These are phyloP conservation scores for Candida pseudoglaebosa DNA, from an alignment of 805 yeast species.

Conservation along the genomic window DNA sequence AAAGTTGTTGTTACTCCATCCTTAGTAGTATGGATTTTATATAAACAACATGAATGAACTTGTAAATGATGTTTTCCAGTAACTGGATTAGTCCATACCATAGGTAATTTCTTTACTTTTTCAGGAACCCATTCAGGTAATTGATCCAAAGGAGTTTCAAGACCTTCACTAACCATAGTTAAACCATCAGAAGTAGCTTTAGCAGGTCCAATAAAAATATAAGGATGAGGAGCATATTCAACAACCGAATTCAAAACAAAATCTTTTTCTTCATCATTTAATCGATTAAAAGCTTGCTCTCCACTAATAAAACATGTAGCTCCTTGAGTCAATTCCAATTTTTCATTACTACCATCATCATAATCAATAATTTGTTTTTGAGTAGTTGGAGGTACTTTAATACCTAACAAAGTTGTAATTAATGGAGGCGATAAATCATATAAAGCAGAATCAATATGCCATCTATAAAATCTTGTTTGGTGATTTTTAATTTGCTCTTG, in stretches of 20 bases:
- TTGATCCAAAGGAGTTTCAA: conserved; percentile 61
- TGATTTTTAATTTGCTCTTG: conserved; percentile 57
- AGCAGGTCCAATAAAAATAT: conserved; percentile 77
- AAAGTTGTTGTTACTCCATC: conserved; percentile 48
- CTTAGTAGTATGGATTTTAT: conserved; percentile 51
- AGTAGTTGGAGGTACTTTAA: conserved; percentile 69
- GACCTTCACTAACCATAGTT: conserved; percentile 78
- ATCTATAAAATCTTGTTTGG: conserved; percentile 80
- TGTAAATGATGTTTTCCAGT: conserved; percentile 81
- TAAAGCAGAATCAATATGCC: conserved; percentile 92
- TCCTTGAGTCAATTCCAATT: conserved; percentile 68
- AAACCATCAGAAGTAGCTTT: conserved; percentile 82
- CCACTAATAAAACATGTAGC: conserved; percentile 90
- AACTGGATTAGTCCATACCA: conserved; percentile 91
- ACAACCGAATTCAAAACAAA: conserved; percentile 76
- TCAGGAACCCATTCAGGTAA: conserved; percentile 81
- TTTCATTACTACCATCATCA: conserved; percentile 54
- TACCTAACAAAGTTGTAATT: conserved; percentile 79
- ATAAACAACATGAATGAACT: conserved; percentile 84
- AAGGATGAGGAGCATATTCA: conserved; percentile 90
- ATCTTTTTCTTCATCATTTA: conserved; percentile 67
- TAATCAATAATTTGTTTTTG: conserved; percentile 63
- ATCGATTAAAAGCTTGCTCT: conserved; percentile 65
- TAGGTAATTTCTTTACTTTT: conserved; percentile 72
- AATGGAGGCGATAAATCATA: conserved; percentile 84